Evolutionary conservation across 805 yeast genomes (phyloP), one percentile per base, ranked within the genome.

Genomic region (Candida rishiriensis): DNA sequence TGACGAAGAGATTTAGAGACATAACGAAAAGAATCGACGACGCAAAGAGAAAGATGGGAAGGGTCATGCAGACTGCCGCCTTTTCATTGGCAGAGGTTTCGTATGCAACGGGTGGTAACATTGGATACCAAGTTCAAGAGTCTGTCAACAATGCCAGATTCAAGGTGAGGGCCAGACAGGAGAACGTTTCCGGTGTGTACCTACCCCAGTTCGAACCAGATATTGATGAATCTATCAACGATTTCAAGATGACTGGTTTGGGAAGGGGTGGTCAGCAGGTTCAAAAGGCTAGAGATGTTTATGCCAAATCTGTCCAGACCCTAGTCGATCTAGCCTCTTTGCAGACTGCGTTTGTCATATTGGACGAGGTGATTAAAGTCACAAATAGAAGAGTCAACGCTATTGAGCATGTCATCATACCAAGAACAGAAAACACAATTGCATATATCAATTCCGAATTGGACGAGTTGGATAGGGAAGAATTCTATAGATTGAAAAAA

Each of bases 221-320:
- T 53, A 79, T 88, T 48, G 86, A 89, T 60, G 88, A 86, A 50
- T 79, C 81, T 10, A 86, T 88, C 63, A 91, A 91, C 60, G 99
- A 93, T 61, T 91, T 91, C 75, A 88, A 88, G 65, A 73, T 91
- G 79, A 91, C 98, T 5, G 99, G 99, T 56, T 75, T 91, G 54
- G 99, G 99, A 41, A 79, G 97, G 65, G 99, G 99, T 68, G 98
- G 99, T 52, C 98, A 91, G 68, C 98, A 91, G 65, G 95, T 91
- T 43, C 96, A 87, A 66, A 85, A 84, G 66, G 97, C 98, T 45
- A 89, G 90, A 67, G 78, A 79, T 53, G 96, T 93, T 18, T 93
- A 93, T 66, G 83, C 97, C 32, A 87, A 83, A 59, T 96, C 97
- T 12, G 97, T 93, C n/a, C 98, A 93, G 68, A 89, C 97, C 0